Conservation (phyloP, 257 asterid species). For the Osmanthus fragrans region DNA sequence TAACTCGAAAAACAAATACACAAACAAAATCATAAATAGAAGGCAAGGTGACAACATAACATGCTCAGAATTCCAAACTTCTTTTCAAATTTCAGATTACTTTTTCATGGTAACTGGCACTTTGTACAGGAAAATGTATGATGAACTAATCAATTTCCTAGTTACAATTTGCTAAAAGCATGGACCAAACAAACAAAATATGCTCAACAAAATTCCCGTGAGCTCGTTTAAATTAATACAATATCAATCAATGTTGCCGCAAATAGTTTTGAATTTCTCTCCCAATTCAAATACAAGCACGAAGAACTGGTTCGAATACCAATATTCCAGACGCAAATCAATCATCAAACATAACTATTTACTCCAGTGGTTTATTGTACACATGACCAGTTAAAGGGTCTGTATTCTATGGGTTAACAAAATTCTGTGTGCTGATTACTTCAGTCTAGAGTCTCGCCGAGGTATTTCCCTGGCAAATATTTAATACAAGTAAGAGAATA, state of each 20-base stretch:
- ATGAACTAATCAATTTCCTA: no score
- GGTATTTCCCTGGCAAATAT: conserved; percentile 15
- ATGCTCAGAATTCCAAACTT: no score
- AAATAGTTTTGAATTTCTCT: conserved; percentile 1
- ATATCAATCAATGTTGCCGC: conserved; percentile 7
- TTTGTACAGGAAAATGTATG: no score
- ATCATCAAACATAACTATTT: background rate
- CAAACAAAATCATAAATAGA: no score
- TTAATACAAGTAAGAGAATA: background rate
- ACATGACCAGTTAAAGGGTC: conserved; percentile 1
- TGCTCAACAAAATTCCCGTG: no score
- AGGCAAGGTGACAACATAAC: no score
- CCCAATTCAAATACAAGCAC: conserved; percentile 14
- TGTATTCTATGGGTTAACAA: background rate
- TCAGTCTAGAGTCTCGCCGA: conserved; percentile 8
- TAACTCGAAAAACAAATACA: no score
- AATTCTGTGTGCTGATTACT: background rate
- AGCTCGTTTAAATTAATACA: no score
- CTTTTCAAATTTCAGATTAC: no score
- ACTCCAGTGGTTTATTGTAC: conserved; percentile 12
- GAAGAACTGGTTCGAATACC: background rate
- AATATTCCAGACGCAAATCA: background rate
- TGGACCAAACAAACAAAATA: no score
- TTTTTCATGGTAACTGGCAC: no score
- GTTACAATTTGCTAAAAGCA: no score